phyloP scores from a whole-genome alignment of 257 asterid species.

The Penstemon newberryi region DNA sequence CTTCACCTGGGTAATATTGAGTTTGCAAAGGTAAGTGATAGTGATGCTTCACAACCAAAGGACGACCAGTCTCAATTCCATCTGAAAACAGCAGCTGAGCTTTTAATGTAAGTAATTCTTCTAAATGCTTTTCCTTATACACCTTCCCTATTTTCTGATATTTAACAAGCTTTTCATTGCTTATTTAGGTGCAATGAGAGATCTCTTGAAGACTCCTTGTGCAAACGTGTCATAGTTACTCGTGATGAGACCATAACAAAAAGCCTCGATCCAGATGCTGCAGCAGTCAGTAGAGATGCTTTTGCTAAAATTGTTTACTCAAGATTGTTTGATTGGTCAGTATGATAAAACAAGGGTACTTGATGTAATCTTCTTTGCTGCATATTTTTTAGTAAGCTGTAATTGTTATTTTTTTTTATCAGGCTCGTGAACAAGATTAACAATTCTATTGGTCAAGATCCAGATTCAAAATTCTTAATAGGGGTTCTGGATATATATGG shows the following conservation, averaged over 20 bases:
- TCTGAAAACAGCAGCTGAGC: slow-evolving; percentile 71
- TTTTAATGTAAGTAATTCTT: slow-evolving; percentile 55
- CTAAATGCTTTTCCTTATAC: slow-evolving; percentile 11
- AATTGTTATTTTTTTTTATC: slow-evolving; percentile 33
- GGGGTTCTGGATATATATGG: slow-evolving; percentile 97
- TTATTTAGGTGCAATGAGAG: slow-evolving; percentile 70
- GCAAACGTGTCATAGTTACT: slow-evolving; percentile 86
- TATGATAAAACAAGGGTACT: slow-evolving; percentile 11
- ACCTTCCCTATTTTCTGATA: neutral
- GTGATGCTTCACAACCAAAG: slow-evolving; percentile 78
- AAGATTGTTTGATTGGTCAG: slow-evolving; percentile 87
- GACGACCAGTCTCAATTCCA: slow-evolving; percentile 73
- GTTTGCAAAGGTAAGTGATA: slow-evolving; percentile 64
- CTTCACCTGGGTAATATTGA: slow-evolving; percentile 89
- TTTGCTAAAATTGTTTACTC: slow-evolving; percentile 80
- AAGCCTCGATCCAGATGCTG: slow-evolving; percentile 68
- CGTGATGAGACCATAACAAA: slow-evolving; percentile 87
- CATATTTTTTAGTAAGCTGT: slow-evolving; percentile 15
- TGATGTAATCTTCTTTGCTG: slow-evolving; percentile 2
- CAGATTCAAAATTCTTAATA: slow-evolving; percentile 63
- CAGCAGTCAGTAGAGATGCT: slow-evolving; percentile 78
- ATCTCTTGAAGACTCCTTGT: slow-evolving; percentile 78
- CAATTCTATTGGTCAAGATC: slow-evolving; percentile 87
- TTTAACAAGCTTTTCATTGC: slow-evolving; percentile 21
- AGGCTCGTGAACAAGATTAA: slow-evolving; percentile 93